These are phyloP conservation scores for Tagetes patula DNA, from an alignment of 129 eudicot genomes.

Conservation along the genomic window DNA sequence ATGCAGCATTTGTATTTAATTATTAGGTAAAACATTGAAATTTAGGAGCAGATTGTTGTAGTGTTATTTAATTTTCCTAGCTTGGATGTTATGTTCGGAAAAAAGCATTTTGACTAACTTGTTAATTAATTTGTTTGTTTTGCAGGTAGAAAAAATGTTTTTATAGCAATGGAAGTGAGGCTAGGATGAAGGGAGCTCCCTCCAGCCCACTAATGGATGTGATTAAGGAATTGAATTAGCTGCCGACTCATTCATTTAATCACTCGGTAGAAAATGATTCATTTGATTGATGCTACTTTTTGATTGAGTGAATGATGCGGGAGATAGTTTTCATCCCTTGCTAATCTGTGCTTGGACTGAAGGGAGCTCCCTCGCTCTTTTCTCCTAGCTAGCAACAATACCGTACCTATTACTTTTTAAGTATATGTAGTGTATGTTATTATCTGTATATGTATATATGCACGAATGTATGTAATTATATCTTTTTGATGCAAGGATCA, in stretches of 20 bases:
- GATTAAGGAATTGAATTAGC: constrained; percentile 77
- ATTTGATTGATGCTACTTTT: constrained; percentile 55
- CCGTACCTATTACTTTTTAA: no score
- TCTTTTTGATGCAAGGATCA: no score
- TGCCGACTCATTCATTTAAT: constrained; percentile 96
- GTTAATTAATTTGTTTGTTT: neutral
- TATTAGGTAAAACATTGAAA: no score
- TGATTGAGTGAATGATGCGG: constrained; percentile 99
- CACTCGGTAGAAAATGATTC: constrained; percentile 53
- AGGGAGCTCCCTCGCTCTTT: constrained; percentile 94
- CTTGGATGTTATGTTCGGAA: no score
- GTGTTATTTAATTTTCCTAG: no score
- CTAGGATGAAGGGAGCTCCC: constrained; percentile 60
- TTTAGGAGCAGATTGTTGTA: no score
- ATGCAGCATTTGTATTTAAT: no score
- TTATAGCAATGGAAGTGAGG: neutral
- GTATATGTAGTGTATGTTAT: no score
- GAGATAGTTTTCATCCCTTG: constrained; percentile 86
- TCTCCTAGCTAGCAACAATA: neutral
- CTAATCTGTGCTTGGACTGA: constrained; percentile 98
- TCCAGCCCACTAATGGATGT: constrained; percentile 99
- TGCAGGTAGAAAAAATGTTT: neutral
- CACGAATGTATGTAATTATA: no score
- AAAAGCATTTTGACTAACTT: neutral
- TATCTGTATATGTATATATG: neutral